Base-by-base conservation (phyloP, 345 rosid genomes). In the Odontarrhena argentea region DNA sequence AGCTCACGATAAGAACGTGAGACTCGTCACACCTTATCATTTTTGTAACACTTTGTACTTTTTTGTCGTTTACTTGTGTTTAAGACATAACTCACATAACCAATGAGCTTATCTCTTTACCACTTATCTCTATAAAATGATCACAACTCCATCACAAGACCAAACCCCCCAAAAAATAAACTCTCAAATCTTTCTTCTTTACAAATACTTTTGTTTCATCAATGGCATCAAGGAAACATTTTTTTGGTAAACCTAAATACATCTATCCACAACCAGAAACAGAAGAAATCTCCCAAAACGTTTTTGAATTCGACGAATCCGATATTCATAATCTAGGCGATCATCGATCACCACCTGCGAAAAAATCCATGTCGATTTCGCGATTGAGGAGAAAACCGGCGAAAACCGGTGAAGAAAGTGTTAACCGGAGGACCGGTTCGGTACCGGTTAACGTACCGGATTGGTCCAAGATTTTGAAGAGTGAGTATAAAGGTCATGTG, bases 381-480 rank as follows among this genome's bases (percentile, higher is more conserved):
- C 76, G 82, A 8, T 55, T 78, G 8, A 62, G 84, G 0, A 80
- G 72, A 76, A 82, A 72, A 67, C 60, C 68, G 43, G 42, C 51
- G 38, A 82, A 80, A 75, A 25, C 40, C 63, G 68, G 63, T 12
- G 81, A 73, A 24, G 36, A 4, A 32, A 32, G 5, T 28, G 54
- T 14, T 60, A 46, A 62, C 43, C 54, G 49, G 40, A 55, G 30
- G 1, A n/a, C 84, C 25, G 80, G 86, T 41, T 89, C 93, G 1
- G 54, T 89, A 34, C 94, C 96, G 40, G 81, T 89, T 63, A 89
- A 76, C 69, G 62, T 87, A 9, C 96, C 94, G 1, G 96, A 89
- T 42, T 89, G 96, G 96, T 87, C 96, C 6, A 75, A 82, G 85
- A 87, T 89, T 60, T 73, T 87, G 3, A 84, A 75, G 58, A 78